Percentiles rank a stretch among this genome's conserved stretches.
These are phyloP conservation scores for Panaeolus cyanescens DNA, from an alignment of 768 basidiomycete genomes.

Conservation along the genomic window DNA sequence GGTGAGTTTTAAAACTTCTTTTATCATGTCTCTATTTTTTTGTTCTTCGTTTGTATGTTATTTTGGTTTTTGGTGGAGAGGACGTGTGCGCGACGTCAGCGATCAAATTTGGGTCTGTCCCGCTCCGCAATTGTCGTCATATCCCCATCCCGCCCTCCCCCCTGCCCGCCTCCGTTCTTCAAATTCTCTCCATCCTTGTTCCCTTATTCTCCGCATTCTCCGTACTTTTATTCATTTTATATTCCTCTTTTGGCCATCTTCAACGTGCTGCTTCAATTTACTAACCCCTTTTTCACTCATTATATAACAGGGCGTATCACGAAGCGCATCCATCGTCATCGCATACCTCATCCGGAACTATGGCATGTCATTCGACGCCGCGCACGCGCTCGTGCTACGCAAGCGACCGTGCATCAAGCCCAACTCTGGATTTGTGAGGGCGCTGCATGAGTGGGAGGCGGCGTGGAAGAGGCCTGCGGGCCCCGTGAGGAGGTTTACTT, in stretches of 20 bases:
- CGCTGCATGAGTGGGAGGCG: constrained; percentile 60
- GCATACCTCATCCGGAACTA: constrained; percentile 79
- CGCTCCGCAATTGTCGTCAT: no score
- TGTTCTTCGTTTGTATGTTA: background rate
- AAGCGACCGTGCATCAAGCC: constrained; percentile 76
- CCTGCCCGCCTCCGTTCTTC: background rate
- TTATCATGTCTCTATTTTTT: no score
- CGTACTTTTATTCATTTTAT: background rate
- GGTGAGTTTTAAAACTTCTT: constrained; percentile 44
- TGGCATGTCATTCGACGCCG: constrained; percentile 72
- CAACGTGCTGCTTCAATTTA: background rate
- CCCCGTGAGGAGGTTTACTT: constrained; percentile 20
- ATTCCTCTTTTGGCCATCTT: background rate
- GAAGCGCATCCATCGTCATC: constrained; percentile 74
- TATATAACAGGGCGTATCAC: constrained; percentile 66
- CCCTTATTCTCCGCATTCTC: background rate
- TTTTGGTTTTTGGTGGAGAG: background rate
- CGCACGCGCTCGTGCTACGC: constrained; percentile 58
- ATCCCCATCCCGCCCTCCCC: background rate
- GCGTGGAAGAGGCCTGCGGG: constrained; percentile 17
- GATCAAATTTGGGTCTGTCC: background rate
- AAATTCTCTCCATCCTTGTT: background rate
- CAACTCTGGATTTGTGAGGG: constrained; percentile 72
- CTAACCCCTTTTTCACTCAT: constrained; percentile 3
- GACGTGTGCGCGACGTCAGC: background rate